Evolutionary conservation across 768 basidiomycete species (phyloP), one percentile per base, ranked within the genome.

Genomic region (Suillus ampliporus): DNA sequence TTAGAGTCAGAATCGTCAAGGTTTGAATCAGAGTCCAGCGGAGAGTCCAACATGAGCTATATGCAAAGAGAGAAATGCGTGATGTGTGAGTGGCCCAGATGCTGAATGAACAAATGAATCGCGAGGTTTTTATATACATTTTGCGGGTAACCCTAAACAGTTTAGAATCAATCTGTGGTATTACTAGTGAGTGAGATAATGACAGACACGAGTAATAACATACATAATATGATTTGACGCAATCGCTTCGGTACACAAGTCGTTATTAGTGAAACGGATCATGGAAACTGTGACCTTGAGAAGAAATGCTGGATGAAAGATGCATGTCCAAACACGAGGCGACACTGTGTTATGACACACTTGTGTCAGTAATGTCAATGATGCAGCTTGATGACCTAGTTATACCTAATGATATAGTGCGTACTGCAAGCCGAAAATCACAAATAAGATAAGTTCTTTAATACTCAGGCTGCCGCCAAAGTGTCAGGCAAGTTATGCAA

Each of bases 231-330:
- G n/a, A 44, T 44, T 44, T 44, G n/a, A 44, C 43, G 0, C 41
- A 19, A 43, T 43, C 19, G 8, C 41, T 43, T 43, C 9, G n/a
- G n/a, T n/a, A 44, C 43, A 44, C 43, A 11, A n/a, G 43, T 44
- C 9, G n/a, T n/a, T 44, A 44, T 44, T 44, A 44, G 43, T 44
- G 43, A 21, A 11, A 44, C 4, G 43, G 43, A 44, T 44, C 43
- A 44, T 44, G 43, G 43, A 44, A n/a, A 19, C n/a, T n/a, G 43
- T 44, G 43, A 44, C n/a, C 43, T 44, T 44, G 43, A 44, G 43
- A 44, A 44, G 1, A 44, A 44, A 44, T 44, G n/a, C 43, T 44
- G 43, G n/a, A 44, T 44, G 43, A 44, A 44, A 44, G 43, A 11
- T 11, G n/a, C 43, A 21, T 10, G n/a, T 44, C 3, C 8, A 9